Evolutionary conservation across 1,139 yeast genomes (phyloP).

Genomic region (Meyerozyma elateridarum): DNA sequence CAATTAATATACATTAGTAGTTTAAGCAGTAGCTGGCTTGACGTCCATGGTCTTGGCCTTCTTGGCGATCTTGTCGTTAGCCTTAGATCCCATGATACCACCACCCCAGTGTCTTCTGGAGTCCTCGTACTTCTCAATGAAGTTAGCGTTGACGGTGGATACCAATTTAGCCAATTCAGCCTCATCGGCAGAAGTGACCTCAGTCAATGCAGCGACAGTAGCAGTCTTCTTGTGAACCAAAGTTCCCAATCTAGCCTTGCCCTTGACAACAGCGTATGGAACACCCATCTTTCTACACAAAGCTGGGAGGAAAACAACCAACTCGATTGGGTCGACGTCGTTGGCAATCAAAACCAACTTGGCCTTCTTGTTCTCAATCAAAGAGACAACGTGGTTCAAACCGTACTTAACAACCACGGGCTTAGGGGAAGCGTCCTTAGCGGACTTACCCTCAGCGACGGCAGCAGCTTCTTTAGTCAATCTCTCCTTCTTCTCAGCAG

Average conservation of each 20-base stretch:
- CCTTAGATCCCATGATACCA: conserved; percentile 94
- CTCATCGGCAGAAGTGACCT: conserved; percentile 90
- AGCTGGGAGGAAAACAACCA: conserved; percentile 95
- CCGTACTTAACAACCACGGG: conserved; percentile 96
- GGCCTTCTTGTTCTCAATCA: conserved; percentile 97
- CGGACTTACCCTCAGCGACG: conserved; percentile 94
- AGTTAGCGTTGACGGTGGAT: conserved; percentile 91
- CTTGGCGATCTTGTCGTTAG: conserved; percentile 63
- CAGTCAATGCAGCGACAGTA: conserved; percentile 95
- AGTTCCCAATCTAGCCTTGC: conserved; percentile 98
- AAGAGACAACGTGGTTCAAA: conserved; percentile 95
- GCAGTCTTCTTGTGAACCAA: conserved; percentile 96
- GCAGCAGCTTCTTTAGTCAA: conserved; percentile 98
- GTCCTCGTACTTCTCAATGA: conserved; percentile 88
- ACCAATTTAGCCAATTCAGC: conserved; percentile 88
- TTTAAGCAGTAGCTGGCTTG: conserved; percentile 12
- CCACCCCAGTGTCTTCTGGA: conserved; percentile 99
- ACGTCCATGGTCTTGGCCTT: conserved; percentile 38
- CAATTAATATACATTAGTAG: conserved; percentile 3
- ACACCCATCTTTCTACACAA: conserved; percentile 99
- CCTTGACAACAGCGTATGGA: conserved; percentile 97
- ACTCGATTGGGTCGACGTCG: conserved; percentile 98
- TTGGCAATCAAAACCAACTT: conserved; percentile 94
- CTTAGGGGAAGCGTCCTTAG: conserved; percentile 92
- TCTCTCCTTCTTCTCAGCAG: conserved; percentile 97